These are phyloP conservation scores for Leccinum boreale DNA, from an alignment of 768 basidiomycete species.

Conservation along the genomic window DNA sequence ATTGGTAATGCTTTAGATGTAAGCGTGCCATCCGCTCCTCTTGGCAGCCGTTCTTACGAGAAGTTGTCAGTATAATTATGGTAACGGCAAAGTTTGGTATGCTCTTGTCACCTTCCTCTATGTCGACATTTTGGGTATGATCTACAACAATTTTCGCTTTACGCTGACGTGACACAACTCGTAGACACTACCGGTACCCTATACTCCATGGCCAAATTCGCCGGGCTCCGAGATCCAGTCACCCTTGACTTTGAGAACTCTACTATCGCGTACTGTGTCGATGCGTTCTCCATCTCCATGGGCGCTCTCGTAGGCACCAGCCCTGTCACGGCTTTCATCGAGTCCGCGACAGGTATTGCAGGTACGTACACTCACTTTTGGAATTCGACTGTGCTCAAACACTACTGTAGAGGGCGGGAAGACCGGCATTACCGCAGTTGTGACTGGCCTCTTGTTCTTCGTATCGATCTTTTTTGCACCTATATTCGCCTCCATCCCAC, in stretches of 20 bases:
- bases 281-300: slow-evolving; percentile 78
- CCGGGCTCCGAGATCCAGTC: slow-evolving; percentile 79
- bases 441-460: slow-evolving; percentile 73
- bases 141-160: background rate
- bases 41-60: slow-evolving; percentile 1
- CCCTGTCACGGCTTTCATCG: slow-evolving; percentile 80
- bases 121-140: slow-evolving; percentile 75
- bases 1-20: slow-evolving; percentile 71
- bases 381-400: slow-evolving; percentile 4
- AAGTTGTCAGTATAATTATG: slow-evolving; percentile 42
- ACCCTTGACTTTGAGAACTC: slow-evolving; percentile 86
- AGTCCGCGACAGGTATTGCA: slow-evolving; percentile 77
- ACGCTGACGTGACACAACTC: background rate
- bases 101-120: slow-evolving; percentile 87
- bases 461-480: slow-evolving; percentile 85
- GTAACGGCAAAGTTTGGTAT: slow-evolving; percentile 80
- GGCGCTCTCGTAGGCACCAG: slow-evolving; percentile 78
- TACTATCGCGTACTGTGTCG: slow-evolving; percentile 78
- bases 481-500: slow-evolving; percentile 81
- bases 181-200: slow-evolving; percentile 61
- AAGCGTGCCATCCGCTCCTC: slow-evolving; percentile 21
- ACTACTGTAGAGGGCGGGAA: slow-evolving; percentile 69
- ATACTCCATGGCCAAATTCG: slow-evolving; percentile 90
- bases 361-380: slow-evolving; percentile 37
- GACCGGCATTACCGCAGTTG: slow-evolving; percentile 79